Conservation (phyloP, 495 filamentous ascomycete species). For the Penicillium lividum region DNA sequence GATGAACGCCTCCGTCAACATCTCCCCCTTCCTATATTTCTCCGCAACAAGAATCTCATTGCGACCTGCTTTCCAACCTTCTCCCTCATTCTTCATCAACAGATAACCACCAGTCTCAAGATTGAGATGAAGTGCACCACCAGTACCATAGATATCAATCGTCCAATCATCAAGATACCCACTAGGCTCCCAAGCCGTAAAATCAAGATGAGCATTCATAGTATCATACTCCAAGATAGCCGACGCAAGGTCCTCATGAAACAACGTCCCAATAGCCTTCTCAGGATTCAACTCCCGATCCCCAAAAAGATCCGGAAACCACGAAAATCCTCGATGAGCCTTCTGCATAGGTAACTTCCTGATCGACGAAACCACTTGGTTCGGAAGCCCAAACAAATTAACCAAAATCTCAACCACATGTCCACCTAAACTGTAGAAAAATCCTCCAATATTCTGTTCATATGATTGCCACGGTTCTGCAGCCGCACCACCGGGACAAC, state of each 20-base stretch:
- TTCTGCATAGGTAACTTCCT: conserved; percentile 13
- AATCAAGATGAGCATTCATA: conserved; percentile 14
- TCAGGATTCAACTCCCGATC: not conserved
- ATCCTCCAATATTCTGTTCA: conserved; percentile 10
- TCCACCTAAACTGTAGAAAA: conserved; percentile 16
- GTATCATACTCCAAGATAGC: conserved; percentile 18
- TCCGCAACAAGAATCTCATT: not conserved
- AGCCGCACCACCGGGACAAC: conserved; percentile 18
- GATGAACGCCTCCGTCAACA: not conserved
- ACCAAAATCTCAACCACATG: conserved; percentile 16
- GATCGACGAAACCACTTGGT: conserved; percentile 16
- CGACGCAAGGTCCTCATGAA: conserved; percentile 19
- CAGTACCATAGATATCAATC: not conserved
- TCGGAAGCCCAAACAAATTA: conserved; percentile 17
- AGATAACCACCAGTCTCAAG: not conserved
- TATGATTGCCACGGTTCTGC: conserved; percentile 20
- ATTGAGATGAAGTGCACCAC: not conserved
- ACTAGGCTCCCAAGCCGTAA: conserved; percentile 12
- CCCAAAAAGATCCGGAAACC: not conserved
- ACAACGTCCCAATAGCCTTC: conserved; percentile 13
- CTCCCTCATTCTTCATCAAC: not conserved
- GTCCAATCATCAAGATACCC: not conserved
- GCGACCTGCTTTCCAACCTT: not conserved
- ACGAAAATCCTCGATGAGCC: not conserved
- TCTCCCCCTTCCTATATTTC: not conserved